A percentile compares a stretch with the other conserved stretches of the same genome.
Conservation (phyloP, 148 eudicot species). For the Mesembryanthemum crystallinum region DNA sequence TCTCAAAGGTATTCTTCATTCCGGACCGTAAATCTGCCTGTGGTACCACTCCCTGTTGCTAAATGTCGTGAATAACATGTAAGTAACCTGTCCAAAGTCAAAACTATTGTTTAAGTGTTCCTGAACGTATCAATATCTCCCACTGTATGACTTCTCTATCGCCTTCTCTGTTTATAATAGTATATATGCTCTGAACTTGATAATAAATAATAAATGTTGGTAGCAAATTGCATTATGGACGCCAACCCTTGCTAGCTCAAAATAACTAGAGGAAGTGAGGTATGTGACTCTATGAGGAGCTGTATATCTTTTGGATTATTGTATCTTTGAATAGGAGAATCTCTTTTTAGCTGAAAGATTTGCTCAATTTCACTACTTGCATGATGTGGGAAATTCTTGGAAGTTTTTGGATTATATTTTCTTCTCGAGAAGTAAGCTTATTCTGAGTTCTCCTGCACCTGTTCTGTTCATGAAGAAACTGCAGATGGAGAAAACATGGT, state of each 20-base stretch:
- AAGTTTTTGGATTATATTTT: neutral
- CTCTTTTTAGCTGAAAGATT: conserved; percentile 3
- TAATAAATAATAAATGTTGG: conserved; percentile 24
- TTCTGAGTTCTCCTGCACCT: too few relatives aligned
- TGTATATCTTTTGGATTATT: neutral
- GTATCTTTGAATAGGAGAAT: conserved; percentile 10
- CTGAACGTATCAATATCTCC: conserved; percentile 7
- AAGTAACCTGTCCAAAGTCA: conserved; percentile 27
- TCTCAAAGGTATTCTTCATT: conserved; percentile 16
- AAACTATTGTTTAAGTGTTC: conserved; percentile 26
- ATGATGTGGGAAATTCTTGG: neutral
- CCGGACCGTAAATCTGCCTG: conserved; percentile 9
- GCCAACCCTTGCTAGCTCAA: neutral
- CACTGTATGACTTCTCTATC: conserved; percentile 15
- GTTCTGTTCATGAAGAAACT: too few relatives aligned
- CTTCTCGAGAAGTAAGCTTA: too few relatives aligned
- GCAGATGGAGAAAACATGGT: too few relatives aligned
- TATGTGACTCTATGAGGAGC: conserved; percentile 6
- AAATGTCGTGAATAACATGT: conserved; percentile 25
- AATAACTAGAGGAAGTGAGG: conserved; percentile 10
- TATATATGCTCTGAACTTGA: conserved; percentile 18
- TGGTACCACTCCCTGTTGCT: conserved; percentile 5
- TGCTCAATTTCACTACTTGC: neutral
- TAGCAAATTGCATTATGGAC: conserved; percentile 21
- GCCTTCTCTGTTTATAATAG: conserved; percentile 18